Conservation (phyloP, 177 flowering plant species). For the Vitis hybrid region DNA sequence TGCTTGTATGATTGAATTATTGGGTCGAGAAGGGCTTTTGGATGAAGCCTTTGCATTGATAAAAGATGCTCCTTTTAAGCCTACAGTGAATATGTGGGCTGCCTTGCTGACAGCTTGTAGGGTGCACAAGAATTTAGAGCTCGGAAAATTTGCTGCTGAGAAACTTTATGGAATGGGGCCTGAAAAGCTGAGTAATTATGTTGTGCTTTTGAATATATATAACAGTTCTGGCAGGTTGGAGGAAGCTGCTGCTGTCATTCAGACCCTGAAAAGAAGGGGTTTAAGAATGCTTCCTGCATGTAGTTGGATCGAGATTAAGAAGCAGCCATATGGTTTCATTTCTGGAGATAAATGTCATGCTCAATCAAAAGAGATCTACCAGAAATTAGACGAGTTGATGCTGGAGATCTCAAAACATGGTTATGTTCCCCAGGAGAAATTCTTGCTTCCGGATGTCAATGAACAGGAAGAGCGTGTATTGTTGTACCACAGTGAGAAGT, state of each 20-base stretch:
- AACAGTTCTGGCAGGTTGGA: conserved; percentile 49
- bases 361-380: conserved; percentile 50
- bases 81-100: conserved; percentile 87
- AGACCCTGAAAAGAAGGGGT: conserved; percentile 59
- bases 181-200: conserved; percentile 66
- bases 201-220: conserved; percentile 74
- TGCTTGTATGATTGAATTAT: conserved; percentile 77
- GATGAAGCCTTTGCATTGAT: conserved; percentile 78
- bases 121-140: conserved; percentile 63
- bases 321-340: conserved; percentile 44
- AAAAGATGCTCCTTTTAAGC: conserved; percentile 60
- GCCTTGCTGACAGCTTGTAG: conserved; percentile 82
- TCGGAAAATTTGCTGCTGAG: conserved; percentile 86
- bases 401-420: conserved; percentile 51
- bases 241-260: conserved; percentile 62
- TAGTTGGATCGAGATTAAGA: conserved; percentile 79
- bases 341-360: conserved; percentile 61
- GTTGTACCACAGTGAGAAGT: conserved; percentile 68
- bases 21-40: conserved; percentile 68
- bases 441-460: conserved; percentile 76
- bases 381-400: conserved; percentile 50
- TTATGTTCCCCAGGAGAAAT: conserved; percentile 38
- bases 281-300: conserved; percentile 63
- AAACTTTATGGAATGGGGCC: conserved; percentile 72
- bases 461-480: conserved; percentile 44